Evolutionary conservation across 148 eudicot genomes (phyloP).

Genomic region (Agrostemma githago): DNA sequence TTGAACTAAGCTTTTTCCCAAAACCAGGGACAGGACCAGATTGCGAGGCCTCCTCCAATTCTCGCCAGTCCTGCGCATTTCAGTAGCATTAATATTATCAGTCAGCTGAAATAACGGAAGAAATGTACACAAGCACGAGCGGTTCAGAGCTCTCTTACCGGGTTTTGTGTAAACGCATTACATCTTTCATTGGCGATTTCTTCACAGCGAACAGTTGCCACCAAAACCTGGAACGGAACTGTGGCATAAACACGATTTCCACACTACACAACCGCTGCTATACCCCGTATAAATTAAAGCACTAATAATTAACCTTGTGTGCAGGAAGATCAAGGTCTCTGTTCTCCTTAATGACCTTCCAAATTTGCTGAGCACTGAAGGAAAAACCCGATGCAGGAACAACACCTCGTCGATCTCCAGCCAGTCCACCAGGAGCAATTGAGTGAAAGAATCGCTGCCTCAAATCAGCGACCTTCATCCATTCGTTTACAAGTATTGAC

Average conservation of each 20-base stretch:
- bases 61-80: slow-evolving; percentile 66
- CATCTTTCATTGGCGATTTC: slow-evolving; percentile 81
- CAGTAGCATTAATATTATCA: background rate
- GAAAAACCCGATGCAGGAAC: slow-evolving; percentile 99
- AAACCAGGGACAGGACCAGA: slow-evolving; percentile 60
- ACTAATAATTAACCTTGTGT: slow-evolving; percentile 56
- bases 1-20: slow-evolving; percentile 78
- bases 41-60: slow-evolving; percentile 61
- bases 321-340: slow-evolving; percentile 95
- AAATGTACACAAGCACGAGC: background rate
- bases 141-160: slow-evolving; percentile 37
- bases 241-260: background rate
- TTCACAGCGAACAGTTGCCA: slow-evolving; percentile 97
- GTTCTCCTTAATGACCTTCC: slow-evolving; percentile 91
- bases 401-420: slow-evolving; percentile 94
- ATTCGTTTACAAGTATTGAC: background rate
- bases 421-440: slow-evolving; percentile 99
- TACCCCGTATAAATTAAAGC: background rate
- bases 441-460: slow-evolving; percentile 84
- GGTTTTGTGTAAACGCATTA: slow-evolving; percentile 48
- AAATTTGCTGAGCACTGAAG: slow-evolving; percentile 92
- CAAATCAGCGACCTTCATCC: slow-evolving; percentile 69
- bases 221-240: slow-evolving; percentile 62
- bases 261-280: background rate
- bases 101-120: slow-evolving; percentile 3